Evolutionary conservation across 192 early-diverging fungal species (phyloP), one percentile per base, ranked within the genome.

Genomic region (Coemansia sp.): DNA sequence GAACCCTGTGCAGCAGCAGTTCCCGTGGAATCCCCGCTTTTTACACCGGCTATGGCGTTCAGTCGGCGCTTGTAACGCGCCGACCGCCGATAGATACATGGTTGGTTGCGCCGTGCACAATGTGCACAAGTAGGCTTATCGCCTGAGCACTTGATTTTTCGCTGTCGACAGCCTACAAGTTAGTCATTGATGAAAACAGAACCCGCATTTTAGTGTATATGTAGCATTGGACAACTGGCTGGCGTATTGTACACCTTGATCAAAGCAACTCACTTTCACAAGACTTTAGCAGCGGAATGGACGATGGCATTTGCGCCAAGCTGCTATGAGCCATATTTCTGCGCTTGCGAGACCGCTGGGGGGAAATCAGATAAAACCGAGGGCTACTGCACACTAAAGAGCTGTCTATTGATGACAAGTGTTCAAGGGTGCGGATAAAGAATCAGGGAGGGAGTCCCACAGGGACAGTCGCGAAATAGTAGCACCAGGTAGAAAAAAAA

Each of bases 221-320:
- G 9, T 7, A 42, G n/a, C 4, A 26, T 16, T 15, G 9, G 40
- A 3, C 40, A 7, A 7, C 40, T 18, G 6, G 3, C n/a, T 42
- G 40, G 18, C 15, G 9, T 18, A 15, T 11, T 40, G 1, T 34
- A 34, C 32, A 34, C 3, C 32, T 34, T 6, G 32, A 34, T 34
- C 32, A 47, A 38, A 40, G 8, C 7, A 32, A 70, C 73, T 18
- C 66, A 77, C 74, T 77, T 60, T 77, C 74, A 40, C 74, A 77
- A 11, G 74, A 77, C 53, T 77, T 77, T 63, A 77, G 60, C 48
- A 77, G 44, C n/a, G 74, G 74, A 56, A 77, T 77, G 11, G 63
- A 52, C 32, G 57, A 50, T 6, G 58, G 45, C 28, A 45, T 44
- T 20, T 56, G 66, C 12, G 54, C 14, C 49, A 54, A 36, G 45